These are phyloP conservation scores for Phytophthora vignae DNA, from an alignment of 352 stramenopile species.

Conservation along the genomic window DNA sequence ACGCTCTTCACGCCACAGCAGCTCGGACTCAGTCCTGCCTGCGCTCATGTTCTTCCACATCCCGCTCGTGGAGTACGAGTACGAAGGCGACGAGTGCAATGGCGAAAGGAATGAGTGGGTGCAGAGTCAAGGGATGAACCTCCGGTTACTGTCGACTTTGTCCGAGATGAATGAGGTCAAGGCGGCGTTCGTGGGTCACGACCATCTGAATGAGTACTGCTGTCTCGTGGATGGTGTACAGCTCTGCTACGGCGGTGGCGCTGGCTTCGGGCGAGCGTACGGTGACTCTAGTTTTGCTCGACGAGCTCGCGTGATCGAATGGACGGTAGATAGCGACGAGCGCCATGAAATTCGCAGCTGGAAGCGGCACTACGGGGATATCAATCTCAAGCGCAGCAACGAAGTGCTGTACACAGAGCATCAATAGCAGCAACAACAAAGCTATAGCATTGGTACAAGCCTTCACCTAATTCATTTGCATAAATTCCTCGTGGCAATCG, in stretches of 20 bases:
- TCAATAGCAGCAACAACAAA: neutral
- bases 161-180: conserved; percentile 66
- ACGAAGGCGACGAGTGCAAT: conserved; percentile 16
- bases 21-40: conserved; percentile 29
- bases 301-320: conserved; percentile 64
- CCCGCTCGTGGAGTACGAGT: conserved; percentile 55
- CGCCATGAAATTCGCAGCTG: conserved; percentile 53
- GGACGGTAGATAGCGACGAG: conserved; percentile 45
- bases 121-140: conserved; percentile 45
- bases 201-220: conserved; percentile 76
- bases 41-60: conserved; percentile 80
- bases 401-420: conserved; percentile 43
- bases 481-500: too few relatives aligned
- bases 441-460: too few relatives aligned
- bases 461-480: too few relatives aligned
- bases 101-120: conserved; percentile 54
- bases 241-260: conserved; percentile 64
- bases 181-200: conserved; percentile 62
- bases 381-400: conserved; percentile 22
- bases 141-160: conserved; percentile 48
- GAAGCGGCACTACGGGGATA: conserved; percentile 47
- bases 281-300: conserved; percentile 37
- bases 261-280: conserved; percentile 55
- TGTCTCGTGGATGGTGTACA: conserved; percentile 51
- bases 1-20: conserved; percentile 23